Percentiles rank a stretch among this genome's conserved stretches.
Conservation (phyloP, 2,329 filamentous ascomycete genomes). For the Setomelanomma holmii region DNA sequence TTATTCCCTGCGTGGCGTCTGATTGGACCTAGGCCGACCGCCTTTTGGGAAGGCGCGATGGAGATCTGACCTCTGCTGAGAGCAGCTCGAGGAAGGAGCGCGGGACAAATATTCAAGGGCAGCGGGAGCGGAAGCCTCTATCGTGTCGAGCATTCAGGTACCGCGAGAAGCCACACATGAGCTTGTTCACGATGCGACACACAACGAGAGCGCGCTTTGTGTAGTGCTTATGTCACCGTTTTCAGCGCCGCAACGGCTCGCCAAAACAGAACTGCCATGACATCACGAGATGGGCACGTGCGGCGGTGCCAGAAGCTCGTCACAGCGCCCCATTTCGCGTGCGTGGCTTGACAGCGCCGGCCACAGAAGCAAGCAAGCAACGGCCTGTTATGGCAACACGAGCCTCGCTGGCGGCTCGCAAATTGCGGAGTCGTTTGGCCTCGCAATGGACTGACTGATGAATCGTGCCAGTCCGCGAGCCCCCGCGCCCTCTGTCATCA, state of each 20-base stretch:
- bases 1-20: neutral
- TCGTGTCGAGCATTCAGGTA: slow-evolving; percentile 31
- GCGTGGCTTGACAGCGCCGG: slow-evolving; percentile 20
- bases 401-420: slow-evolving; percentile 15
- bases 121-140: slow-evolving; percentile 21
- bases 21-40: slow-evolving; percentile 33
- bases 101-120: slow-evolving; percentile 24
- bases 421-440: slow-evolving; percentile 1
- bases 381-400: slow-evolving; percentile 19
- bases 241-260: slow-evolving; percentile 9
- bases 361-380: slow-evolving; percentile 11
- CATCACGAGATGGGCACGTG: slow-evolving; percentile 22
- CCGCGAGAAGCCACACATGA: slow-evolving; percentile 13
- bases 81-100: slow-evolving; percentile 17
- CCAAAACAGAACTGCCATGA: slow-evolving; percentile 13
- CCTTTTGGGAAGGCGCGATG: slow-evolving; percentile 33
- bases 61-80: slow-evolving; percentile 30
- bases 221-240: slow-evolving; percentile 5
- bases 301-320: neutral
- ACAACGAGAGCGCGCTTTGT: slow-evolving; percentile 1
- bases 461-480: neutral
- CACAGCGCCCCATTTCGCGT: slow-evolving; percentile 3
- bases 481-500: neutral
- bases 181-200: neutral
- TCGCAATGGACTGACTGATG: slow-evolving; percentile 8